Evolutionary conservation across 805 yeast genomes (phyloP).

Genomic region (Ogataea parapolymorpha): DNA sequence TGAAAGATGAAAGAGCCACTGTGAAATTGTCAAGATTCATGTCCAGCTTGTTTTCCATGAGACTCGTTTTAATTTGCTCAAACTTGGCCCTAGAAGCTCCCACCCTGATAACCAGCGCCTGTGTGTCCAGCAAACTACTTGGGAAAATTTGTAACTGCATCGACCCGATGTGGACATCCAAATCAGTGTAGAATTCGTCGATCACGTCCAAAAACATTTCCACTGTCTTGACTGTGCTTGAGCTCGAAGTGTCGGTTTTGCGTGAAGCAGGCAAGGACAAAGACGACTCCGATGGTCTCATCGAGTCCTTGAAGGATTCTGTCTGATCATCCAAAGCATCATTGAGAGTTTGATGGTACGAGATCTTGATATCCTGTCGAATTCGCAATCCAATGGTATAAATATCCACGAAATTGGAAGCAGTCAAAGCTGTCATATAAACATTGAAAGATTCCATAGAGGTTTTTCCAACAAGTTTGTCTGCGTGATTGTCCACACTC

Average conservation of each 20-base stretch:
- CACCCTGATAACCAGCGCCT: conserved; percentile 62
- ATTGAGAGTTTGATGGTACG: conserved; percentile 71
- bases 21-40: conserved; percentile 59
- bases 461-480: conserved; percentile 53
- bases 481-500: conserved; percentile 50
- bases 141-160: conserved; percentile 73
- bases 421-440: conserved; percentile 79
- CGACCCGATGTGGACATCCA: conserved; percentile 58
- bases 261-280: background rate
- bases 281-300: background rate
- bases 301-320: background rate
- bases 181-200: conserved; percentile 57
- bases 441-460: conserved; percentile 52
- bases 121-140: conserved; percentile 71
- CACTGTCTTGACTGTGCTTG: background rate
- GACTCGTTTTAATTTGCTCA: conserved; percentile 43
- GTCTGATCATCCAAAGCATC: conserved; percentile 36
- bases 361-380: conserved; percentile 65
- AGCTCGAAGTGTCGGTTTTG: background rate
- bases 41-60: conserved; percentile 54
- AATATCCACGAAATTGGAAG: conserved; percentile 78
- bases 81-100: conserved; percentile 54
- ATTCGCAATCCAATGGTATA: conserved; percentile 67
- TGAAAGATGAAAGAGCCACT: conserved; percentile 64
- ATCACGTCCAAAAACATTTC: conserved; percentile 25